These are phyloP conservation scores for Fusarium anguioides DNA, from an alignment of 2,329 filamentous ascomycete genomes.

Conservation along the genomic window DNA sequence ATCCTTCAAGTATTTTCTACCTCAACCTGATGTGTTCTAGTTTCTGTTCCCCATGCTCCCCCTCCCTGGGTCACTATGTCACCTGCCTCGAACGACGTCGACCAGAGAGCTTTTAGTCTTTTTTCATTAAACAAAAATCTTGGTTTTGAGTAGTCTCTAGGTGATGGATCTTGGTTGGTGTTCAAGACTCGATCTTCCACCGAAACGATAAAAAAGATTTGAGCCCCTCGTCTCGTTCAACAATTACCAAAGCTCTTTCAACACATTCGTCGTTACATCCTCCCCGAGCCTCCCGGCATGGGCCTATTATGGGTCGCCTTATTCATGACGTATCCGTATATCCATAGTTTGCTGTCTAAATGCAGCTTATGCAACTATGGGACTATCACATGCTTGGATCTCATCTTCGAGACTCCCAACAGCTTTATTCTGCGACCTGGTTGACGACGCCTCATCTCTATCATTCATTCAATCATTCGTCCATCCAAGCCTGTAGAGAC, in stretches of 20 bases:
- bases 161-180: background rate
- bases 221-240: slow-evolving; percentile 8
- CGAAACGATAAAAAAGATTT: slow-evolving; percentile 21
- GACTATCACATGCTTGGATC: slow-evolving; percentile 45
- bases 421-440: slow-evolving; percentile 24
- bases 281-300: slow-evolving; percentile 35
- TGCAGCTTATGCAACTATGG: slow-evolving; percentile 39
- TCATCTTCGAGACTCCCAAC: slow-evolving; percentile 19
- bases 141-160: background rate
- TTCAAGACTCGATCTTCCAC: background rate
- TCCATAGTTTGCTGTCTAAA: slow-evolving; percentile 25
- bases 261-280: slow-evolving; percentile 27
- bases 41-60: slow-evolving; percentile 25
- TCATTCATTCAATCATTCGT: slow-evolving; percentile 4
- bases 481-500: slow-evolving; percentile 18
- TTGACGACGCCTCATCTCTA: slow-evolving; percentile 34
- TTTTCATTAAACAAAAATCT: too few relatives aligned
- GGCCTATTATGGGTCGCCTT: slow-evolving; percentile 8
- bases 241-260: slow-evolving; percentile 15
- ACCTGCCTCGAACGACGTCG: slow-evolving; percentile 43
- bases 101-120: slow-evolving; percentile 31
- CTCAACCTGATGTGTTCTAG: slow-evolving; percentile 17
- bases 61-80: slow-evolving; percentile 36
- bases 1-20: slow-evolving; percentile 25
- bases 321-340: slow-evolving; percentile 37